Evolutionary conservation across 139 green algal species (phyloP).

Genomic region (Parachlorella kessleri): DNA sequence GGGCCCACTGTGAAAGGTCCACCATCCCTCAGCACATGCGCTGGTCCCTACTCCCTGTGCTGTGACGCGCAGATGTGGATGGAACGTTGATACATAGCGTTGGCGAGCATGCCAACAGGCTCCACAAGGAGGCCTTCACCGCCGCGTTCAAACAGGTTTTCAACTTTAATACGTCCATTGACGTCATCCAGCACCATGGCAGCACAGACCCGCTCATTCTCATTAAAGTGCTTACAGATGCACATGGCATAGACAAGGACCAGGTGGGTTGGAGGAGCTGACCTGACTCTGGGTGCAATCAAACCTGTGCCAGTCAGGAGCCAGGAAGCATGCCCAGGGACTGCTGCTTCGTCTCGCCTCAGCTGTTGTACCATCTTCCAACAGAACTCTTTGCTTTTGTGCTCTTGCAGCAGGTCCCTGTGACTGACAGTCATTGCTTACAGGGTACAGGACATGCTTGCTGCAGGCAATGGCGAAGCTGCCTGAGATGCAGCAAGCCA

Average conservation of each 20-base stretch:
- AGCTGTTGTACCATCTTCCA: no score
- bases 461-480: slow-evolving; percentile 44
- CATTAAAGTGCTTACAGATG: slow-evolving; percentile 43
- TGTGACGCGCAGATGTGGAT: slow-evolving; percentile 54
- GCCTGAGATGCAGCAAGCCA: slow-evolving; percentile 44
- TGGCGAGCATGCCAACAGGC: slow-evolving; percentile 58
- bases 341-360: no score
- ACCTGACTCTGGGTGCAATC: no score
- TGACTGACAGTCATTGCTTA: no score
- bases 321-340: no score
- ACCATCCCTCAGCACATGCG: no score
- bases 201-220: slow-evolving; percentile 65
- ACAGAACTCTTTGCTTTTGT: no score
- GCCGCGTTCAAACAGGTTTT: slow-evolving; percentile 56
- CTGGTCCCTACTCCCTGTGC: no score
- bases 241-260: slow-evolving; percentile 45
- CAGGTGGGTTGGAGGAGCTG: slow-evolving; percentile 13
- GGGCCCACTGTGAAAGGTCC: no score
- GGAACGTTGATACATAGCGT: slow-evolving; percentile 62
- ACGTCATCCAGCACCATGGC: slow-evolving; percentile 73
- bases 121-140: slow-evolving; percentile 69
- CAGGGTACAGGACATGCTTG: no score
- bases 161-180: slow-evolving; percentile 61
- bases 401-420: no score
- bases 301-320: no score